Conservation (phyloP, 2,329 filamentous ascomycete genomes). For the Phialemoniopsis sp. region DNA sequence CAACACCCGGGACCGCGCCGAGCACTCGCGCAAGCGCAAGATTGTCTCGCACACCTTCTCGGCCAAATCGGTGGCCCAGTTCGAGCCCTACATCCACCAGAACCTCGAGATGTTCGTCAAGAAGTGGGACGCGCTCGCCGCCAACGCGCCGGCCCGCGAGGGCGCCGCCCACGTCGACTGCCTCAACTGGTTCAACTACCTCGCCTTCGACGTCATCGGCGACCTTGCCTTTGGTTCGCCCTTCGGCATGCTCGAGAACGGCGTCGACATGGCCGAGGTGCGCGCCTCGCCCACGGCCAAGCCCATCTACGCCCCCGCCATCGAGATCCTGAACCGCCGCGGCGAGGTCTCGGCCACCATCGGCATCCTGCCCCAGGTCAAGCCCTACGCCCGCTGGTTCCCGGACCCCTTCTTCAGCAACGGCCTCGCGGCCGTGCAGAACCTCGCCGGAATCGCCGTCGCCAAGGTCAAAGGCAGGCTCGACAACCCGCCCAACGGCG, state of each 20-base stretch:
- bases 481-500: slow-evolving; percentile 59
- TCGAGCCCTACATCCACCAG: slow-evolving; percentile 82
- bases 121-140: slow-evolving; percentile 65
- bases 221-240: slow-evolving; percentile 69
- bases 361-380: slow-evolving; percentile 69
- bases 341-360: slow-evolving; percentile 82
- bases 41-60: slow-evolving; percentile 84
- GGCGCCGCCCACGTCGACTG: slow-evolving; percentile 65
- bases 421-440: slow-evolving; percentile 70
- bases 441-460: slow-evolving; percentile 83
- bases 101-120: slow-evolving; percentile 72
- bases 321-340: slow-evolving; percentile 83
- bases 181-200: slow-evolving; percentile 71
- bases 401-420: slow-evolving; percentile 79
- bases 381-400: slow-evolving; percentile 75
- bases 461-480: slow-evolving; percentile 74
- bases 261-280: slow-evolving; percentile 73
- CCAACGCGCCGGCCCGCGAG: slow-evolving; percentile 23
- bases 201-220: slow-evolving; percentile 51
- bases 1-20: slow-evolving; percentile 77
- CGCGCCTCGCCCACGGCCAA: slow-evolving; percentile 53
- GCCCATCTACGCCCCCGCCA: slow-evolving; percentile 69
- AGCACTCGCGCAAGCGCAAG: slow-evolving; percentile 88
- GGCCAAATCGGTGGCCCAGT: slow-evolving; percentile 74
- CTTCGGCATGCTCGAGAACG: slow-evolving; percentile 78